A percentile compares a stretch with the other conserved stretches of the same genome.
phyloP scores from a whole-genome alignment of 2,329 filamentous ascomycete genomes.

The Pyricularia sp. region DNA sequence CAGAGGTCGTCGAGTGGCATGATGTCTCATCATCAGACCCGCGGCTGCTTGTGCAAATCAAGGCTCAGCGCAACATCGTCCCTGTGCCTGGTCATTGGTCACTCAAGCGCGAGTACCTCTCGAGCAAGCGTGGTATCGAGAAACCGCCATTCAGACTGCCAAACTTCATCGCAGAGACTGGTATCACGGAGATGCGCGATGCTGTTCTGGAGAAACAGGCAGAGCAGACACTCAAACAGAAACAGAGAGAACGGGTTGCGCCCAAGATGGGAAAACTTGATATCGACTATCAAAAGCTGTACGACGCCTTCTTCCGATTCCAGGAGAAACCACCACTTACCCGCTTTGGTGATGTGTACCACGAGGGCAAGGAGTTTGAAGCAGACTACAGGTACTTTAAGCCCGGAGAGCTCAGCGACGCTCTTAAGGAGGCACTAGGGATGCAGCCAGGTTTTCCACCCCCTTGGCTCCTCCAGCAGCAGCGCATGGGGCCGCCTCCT shows the following conservation, averaged over 20 bases:
- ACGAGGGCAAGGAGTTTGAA: conserved; percentile 97
- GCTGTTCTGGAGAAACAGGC: conserved; percentile 94
- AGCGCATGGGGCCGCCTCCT: conserved; percentile 85
- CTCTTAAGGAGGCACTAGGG: conserved; percentile 83
- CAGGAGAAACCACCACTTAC: conserved; percentile 94
- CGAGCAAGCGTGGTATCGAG: conserved; percentile 92
- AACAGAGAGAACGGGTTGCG: conserved; percentile 86
- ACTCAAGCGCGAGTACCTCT: conserved; percentile 92
- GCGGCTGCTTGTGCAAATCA: conserved; percentile 83
- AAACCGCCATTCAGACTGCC: conserved; percentile 89
- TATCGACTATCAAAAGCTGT: conserved; percentile 96
- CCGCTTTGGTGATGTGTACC: conserved; percentile 96
- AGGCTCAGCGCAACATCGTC: conserved; percentile 88
- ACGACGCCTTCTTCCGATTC: conserved; percentile 96
- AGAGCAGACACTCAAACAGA: conserved; percentile 84
- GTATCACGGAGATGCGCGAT: conserved; percentile 96
- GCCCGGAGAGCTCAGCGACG: conserved; percentile 82
- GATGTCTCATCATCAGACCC: conserved; percentile 89
- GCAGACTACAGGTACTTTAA: conserved; percentile 86
- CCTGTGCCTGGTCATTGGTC: conserved; percentile 93
- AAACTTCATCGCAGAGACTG: conserved; percentile 95
- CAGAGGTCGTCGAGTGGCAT: conserved; percentile 96
- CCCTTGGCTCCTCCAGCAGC: conserved; percentile 95
- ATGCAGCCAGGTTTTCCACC: conserved; percentile 90
- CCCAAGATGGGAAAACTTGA: conserved; percentile 96